phyloP scores from a whole-genome alignment of 345 rosid species.

The Eucalyptus cladocalyx region DNA sequence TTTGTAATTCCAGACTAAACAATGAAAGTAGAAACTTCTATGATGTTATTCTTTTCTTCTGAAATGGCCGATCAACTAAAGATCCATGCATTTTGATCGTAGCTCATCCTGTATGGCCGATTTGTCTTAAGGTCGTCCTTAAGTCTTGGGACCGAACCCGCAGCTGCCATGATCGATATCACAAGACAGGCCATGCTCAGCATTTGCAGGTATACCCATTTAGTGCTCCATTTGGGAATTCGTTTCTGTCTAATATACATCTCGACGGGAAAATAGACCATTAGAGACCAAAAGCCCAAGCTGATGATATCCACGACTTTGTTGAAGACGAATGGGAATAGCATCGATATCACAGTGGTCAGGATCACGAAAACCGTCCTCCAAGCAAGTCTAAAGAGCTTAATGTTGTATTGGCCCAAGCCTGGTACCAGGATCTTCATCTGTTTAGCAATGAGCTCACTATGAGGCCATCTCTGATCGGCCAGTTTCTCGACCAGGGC shows the following conservation, averaged over 20 bases:
- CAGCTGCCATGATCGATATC: conserved; percentile 20
- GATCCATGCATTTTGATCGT: background rate
- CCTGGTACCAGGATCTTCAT: conserved; percentile 16
- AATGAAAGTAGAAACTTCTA: background rate
- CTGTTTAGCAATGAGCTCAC: conserved; percentile 22
- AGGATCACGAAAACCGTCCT: conserved; percentile 22
- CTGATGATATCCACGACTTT: conserved; percentile 31
- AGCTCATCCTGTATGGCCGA: conserved; percentile 23
- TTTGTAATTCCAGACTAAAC: background rate
- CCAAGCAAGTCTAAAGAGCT: conserved; percentile 32
- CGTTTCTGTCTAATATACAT: conserved; percentile 36
- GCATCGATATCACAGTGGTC: conserved; percentile 36
- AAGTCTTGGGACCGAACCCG: conserved; percentile 32
- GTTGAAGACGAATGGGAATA: conserved; percentile 37
- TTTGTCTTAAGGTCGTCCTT: conserved; percentile 17
- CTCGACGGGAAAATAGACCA: conserved; percentile 48
- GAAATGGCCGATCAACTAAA: background rate
- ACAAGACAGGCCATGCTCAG: conserved; percentile 33
- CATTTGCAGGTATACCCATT: conserved; percentile 37
- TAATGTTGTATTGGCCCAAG: conserved; percentile 7
- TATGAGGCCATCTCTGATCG: conserved; percentile 6
- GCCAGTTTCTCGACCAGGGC: conserved; percentile 34
- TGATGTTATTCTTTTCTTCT: background rate
- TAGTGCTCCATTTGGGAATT: conserved; percentile 34
- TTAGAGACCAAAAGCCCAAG: conserved; percentile 45